Evolutionary conservation across 306 rosid genomes (phyloP), one percentile per base, ranked within the genome.

Genomic region (Lathyrus sativus): DNA sequence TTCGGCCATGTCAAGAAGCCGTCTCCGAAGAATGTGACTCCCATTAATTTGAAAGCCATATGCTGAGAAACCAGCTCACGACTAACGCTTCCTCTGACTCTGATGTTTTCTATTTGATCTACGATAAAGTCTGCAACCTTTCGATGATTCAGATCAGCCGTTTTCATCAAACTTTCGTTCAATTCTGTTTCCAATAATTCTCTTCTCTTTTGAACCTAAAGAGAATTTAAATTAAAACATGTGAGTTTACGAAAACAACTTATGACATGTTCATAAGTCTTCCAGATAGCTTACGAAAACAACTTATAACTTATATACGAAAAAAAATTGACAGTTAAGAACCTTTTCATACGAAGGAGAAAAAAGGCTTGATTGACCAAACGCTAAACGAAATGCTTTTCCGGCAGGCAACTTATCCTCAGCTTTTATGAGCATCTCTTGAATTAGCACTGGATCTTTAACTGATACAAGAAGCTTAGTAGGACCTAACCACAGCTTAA

Each of bases 401-500:
- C 88, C 96, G 0, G 65, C 73, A 74, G 96, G 97, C 56, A 86
- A 74, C 65, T 85, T 91, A 76, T 88, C 96, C 65, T 77, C 73
- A 9, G 93, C 97, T 83, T 88, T 88, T 7, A 84, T 31, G 48
- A 91, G 87, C 88, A 86, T 80, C 77, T 88, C 89, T 72, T 83
- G 85, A 72, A 86, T 76, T 50, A 88, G 79, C 13, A 18, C 19
- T 26, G 91, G 91, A 63, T 86, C 93, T 78, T 76, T 91, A 48
- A 91, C 73, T 0, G 97, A 91, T 78, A 91, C 97, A 70, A 91
- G 74, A 48, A 91, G 93, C 84, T 79, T 81, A 24, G 85, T 85
- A 67, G 96, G 96, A 71, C 96, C 91, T 74, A 91, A 72, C 96
- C 97, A 91, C 63, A 91, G 76, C 88, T 85, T 88, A 77, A 88